phyloP scores from a whole-genome alignment of 148 eudicot species.

The Pharnaceum exiguum region DNA sequence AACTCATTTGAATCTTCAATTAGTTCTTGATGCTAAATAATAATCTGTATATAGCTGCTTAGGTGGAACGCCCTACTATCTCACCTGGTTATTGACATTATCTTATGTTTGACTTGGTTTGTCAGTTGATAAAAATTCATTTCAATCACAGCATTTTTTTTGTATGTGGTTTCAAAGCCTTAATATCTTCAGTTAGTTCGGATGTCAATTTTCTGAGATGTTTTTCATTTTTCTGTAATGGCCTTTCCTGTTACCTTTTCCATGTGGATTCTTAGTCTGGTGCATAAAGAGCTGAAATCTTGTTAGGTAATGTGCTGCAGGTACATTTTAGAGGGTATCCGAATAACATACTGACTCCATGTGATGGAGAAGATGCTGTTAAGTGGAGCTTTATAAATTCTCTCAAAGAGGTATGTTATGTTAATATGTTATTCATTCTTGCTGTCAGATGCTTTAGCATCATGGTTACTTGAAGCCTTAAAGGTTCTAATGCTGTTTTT shows the following conservation, averaged over 20 bases:
- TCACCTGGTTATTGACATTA: not conserved
- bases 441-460: not conserved
- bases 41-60: too few species aligned
- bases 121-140: not conserved
- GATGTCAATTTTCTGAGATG: not conserved
- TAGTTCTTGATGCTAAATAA: not conserved
- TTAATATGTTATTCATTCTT: not conserved
- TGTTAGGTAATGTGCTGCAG: slow-evolving; percentile 33
- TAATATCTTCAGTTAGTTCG: not conserved
- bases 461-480: not conserved
- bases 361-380: slow-evolving; percentile 87
- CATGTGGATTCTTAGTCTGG: not conserved
- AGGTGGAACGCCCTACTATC: too few species aligned
- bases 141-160: not conserved
- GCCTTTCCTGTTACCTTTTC: not conserved
- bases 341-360: slow-evolving; percentile 58
- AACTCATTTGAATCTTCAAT: not conserved
- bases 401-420: slow-evolving; percentile 72
- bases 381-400: slow-evolving; percentile 95
- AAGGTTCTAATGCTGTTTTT: too few species aligned
- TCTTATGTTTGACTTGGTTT: not conserved
- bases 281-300: slow-evolving; percentile 2
- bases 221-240: not conserved
- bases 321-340: slow-evolving; percentile 98
- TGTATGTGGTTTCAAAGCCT: not conserved